Percentiles rank a stretch among this genome's conserved stretches.
These are phyloP conservation scores for Aspergillus baeticus DNA, from an alignment of 495 filamentous ascomycete species.

Conservation along the genomic window DNA sequence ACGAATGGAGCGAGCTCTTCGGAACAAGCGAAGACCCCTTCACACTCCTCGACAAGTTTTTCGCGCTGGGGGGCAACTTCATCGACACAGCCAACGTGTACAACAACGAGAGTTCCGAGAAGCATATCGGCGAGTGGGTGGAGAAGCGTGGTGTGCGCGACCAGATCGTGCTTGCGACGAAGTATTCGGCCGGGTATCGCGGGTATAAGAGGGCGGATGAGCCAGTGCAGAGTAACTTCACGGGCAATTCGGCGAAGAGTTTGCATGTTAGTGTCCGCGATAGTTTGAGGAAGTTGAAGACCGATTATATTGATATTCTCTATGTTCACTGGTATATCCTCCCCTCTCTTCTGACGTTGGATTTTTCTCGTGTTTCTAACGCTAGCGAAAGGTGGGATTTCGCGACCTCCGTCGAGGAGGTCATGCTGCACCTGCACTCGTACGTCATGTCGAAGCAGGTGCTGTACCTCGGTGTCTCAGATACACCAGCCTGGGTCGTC, in stretches of 20 bases:
- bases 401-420: conserved; percentile 59
- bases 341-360: conserved; percentile 15
- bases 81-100: conserved; percentile 15
- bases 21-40: conserved; percentile 8
- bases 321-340: conserved; percentile 17
- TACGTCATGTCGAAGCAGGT: conserved; percentile 62
- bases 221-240: conserved; percentile 50
- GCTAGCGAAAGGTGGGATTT: conserved; percentile 61
- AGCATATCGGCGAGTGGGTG: conserved; percentile 14
- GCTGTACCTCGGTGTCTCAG: conserved; percentile 66
- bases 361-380: conserved; percentile 23
- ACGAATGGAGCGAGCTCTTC: conserved; percentile 6
- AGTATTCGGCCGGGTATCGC: conserved; percentile 54
- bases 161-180: conserved; percentile 70
- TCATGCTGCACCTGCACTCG: conserved; percentile 68
- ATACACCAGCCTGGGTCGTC: conserved; percentile 69
- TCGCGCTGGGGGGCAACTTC: conserved; percentile 9
- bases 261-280: conserved; percentile 52
- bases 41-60: conserved; percentile 13
- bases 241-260: conserved; percentile 60
- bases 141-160: conserved; percentile 41
- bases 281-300: conserved; percentile 60
- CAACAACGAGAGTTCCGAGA: conserved; percentile 8
- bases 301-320: conserved; percentile 58
- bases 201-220: conserved; percentile 13